Evolutionary conservation across 805 yeast genomes (phyloP).

Genomic region (Millerozyma acaciae): DNA sequence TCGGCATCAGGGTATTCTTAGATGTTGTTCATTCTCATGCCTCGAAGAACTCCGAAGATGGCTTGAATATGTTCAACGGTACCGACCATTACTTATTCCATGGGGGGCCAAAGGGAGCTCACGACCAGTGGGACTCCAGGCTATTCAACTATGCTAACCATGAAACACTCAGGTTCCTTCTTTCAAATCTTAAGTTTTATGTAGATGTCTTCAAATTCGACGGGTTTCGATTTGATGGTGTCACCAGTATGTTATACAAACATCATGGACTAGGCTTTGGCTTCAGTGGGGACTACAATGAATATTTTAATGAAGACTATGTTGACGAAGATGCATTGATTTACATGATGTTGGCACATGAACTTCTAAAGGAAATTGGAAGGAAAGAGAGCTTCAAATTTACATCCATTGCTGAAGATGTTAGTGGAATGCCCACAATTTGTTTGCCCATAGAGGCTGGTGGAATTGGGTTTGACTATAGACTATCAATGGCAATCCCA

Average conservation of each 20-base stretch:
- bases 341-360: conserved; percentile 89
- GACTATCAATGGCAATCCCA: conserved; percentile 95
- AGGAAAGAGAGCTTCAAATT: conserved; percentile 39
- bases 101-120: conserved; percentile 83
- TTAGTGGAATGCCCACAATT: conserved; percentile 94
- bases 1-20: conserved; percentile 80
- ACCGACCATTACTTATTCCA: conserved; percentile 95
- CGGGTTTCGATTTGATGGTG: conserved; percentile 96
- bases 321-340: conserved; percentile 87
- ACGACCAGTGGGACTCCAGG: conserved; percentile 95
- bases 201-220: conserved; percentile 83
- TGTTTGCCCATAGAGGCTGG: conserved; percentile 72
- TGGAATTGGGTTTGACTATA: conserved; percentile 91
- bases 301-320: conserved; percentile 71
- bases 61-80: conserved; percentile 89
- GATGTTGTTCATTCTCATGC: conserved; percentile 97
- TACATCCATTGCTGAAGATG: conserved; percentile 92
- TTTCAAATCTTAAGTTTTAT: conserved; percentile 80
- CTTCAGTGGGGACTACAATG: conserved; percentile 89
- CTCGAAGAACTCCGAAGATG: conserved; percentile 90
- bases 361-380: conserved; percentile 56
- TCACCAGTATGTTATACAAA: conserved; percentile 83
- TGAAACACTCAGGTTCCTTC: conserved; percentile 82
- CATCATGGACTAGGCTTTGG: conserved; percentile 93
- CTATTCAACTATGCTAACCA: conserved; percentile 87